Conservation (phyloP, 805 yeast genomes). For the Spathaspora hagerdaliae region DNA sequence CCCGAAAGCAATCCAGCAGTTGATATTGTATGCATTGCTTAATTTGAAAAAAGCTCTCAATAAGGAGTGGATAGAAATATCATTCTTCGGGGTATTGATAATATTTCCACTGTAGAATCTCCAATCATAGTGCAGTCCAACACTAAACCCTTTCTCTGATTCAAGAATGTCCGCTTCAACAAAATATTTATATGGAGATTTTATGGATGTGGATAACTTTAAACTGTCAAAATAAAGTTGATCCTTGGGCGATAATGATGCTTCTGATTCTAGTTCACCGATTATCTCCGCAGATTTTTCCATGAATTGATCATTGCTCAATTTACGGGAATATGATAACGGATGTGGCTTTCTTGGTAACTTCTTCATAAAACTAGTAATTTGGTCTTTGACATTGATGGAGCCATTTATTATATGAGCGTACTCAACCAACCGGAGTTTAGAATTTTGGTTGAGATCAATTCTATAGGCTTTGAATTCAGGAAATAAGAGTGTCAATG, state of each 20-base stretch:
- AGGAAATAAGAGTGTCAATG: slow-evolving; percentile 28
- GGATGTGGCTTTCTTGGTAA: neutral
- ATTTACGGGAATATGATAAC: slow-evolving; percentile 8
- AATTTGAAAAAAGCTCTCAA: slow-evolving; percentile 43
- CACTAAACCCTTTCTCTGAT: slow-evolving; percentile 14
- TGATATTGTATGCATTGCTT: slow-evolving; percentile 33
- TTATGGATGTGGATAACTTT: slow-evolving; percentile 11
- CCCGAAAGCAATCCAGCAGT: slow-evolving; percentile 40
- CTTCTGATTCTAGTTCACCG: slow-evolving; percentile 2
- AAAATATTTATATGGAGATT: slow-evolving; percentile 28
- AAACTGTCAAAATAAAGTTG: slow-evolving; percentile 14
- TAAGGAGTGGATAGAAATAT: slow-evolving; percentile 37
- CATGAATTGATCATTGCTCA: slow-evolving; percentile 19
- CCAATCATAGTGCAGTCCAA: slow-evolving; percentile 38
- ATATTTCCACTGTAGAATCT: slow-evolving; percentile 27
- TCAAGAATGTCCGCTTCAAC: slow-evolving; percentile 23
- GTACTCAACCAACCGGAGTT: slow-evolving; percentile 1
- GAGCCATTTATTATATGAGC: neutral
- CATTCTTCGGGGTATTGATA: slow-evolving; percentile 20
- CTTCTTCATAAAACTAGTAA: slow-evolving; percentile 7
- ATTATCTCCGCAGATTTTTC: slow-evolving; percentile 18
- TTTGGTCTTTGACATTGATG: slow-evolving; percentile 13
- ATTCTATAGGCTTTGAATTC: slow-evolving; percentile 10
- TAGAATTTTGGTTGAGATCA: slow-evolving; percentile 6
- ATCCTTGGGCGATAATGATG: slow-evolving; percentile 8